Evolutionary conservation across 805 yeast genomes (phyloP).

Genomic region (Metschnikowia reukaufii): DNA sequence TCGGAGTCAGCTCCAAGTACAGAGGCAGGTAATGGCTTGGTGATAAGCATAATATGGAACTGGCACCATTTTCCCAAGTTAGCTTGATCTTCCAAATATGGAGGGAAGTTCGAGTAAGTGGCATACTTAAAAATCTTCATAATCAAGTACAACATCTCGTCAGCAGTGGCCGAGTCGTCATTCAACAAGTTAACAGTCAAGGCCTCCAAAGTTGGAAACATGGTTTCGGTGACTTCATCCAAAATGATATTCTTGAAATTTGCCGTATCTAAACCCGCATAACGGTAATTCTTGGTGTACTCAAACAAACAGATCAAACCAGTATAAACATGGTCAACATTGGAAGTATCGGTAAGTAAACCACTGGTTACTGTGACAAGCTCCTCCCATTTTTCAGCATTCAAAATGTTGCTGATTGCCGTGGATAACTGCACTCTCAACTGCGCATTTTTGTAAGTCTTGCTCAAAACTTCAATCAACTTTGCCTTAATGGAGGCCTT

Average conservation of each 20-base stretch:
- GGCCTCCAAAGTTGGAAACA: conserved; percentile 39
- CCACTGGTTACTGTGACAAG: conserved; percentile 17
- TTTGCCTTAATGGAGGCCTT: conserved; percentile 37
- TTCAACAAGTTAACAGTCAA: conserved; percentile 31
- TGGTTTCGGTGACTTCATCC: conserved; percentile 35
- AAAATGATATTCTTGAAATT: conserved; percentile 36
- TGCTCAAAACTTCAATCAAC: conserved; percentile 35
- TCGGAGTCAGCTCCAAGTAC: conserved; percentile 36
- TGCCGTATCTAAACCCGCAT: conserved; percentile 47
- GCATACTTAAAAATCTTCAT: conserved; percentile 43
- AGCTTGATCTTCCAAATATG: conserved; percentile 35
- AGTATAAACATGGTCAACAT: conserved; percentile 37
- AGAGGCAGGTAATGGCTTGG: conserved; percentile 37
- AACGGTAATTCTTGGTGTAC: conserved; percentile 42
- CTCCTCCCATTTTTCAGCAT: conserved; percentile 48
- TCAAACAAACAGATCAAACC: conserved; percentile 43
- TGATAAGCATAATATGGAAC: conserved; percentile 37
- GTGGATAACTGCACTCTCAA: conserved; percentile 58
- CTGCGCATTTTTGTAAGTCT: conserved; percentile 32
- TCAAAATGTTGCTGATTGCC: conserved; percentile 54
- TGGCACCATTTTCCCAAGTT: conserved; percentile 45
- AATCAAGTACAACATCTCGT: conserved; percentile 38
- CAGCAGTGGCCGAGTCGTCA: conserved; percentile 21
- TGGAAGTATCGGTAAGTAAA: conserved; percentile 31
- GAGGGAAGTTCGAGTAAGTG: conserved; percentile 39